A percentile compares a stretch with the other conserved stretches of the same genome.
phyloP scores from a whole-genome alignment of 257 asterid species.

The Cruciata laevipes region DNA sequence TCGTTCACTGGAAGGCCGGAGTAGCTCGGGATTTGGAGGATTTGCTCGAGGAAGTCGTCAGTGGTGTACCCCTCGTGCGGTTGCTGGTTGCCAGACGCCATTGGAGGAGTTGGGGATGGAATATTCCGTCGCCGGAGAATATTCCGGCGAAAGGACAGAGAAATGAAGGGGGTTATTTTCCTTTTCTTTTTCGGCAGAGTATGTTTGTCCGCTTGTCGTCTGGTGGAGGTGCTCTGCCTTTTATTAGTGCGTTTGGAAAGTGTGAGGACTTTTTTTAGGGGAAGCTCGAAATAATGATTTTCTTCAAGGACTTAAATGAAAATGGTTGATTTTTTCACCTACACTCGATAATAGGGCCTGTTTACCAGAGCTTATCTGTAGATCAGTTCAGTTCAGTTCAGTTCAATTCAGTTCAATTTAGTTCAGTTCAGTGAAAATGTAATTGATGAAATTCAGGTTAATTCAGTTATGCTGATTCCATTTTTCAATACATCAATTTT shows the following conservation, averaged over 20 bases:
- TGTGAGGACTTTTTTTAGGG: constrained; percentile 18
- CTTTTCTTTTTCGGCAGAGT: constrained; percentile 4
- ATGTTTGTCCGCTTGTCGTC: constrained; percentile 21
- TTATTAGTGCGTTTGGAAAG: constrained; percentile 26
- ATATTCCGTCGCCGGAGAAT: constrained; percentile 11
- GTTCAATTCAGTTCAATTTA: no score
- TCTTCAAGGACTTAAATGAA: not conserved
- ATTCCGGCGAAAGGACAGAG: constrained; percentile 13
- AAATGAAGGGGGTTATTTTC: constrained; percentile 1
- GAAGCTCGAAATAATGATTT: not conserved
- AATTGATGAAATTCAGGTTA: no score
- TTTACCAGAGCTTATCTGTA: no score
- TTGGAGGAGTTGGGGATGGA: constrained; percentile 10
- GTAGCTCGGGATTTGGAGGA: constrained; percentile 63
- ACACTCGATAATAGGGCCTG: no score
- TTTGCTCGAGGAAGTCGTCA: constrained; percentile 82
- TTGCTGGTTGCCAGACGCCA: constrained; percentile 39
- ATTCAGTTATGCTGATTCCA: no score
- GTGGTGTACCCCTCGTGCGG: constrained; percentile 55
- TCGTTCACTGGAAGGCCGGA: constrained; percentile 45
- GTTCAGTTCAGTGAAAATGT: no score
- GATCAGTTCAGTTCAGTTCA: no score
- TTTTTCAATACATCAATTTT: no score
- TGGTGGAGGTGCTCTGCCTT: constrained; percentile 16
- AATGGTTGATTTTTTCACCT: not conserved